These are phyloP conservation scores for Saturnispora silvae DNA, from an alignment of 805 yeast genomes.

Conservation along the genomic window DNA sequence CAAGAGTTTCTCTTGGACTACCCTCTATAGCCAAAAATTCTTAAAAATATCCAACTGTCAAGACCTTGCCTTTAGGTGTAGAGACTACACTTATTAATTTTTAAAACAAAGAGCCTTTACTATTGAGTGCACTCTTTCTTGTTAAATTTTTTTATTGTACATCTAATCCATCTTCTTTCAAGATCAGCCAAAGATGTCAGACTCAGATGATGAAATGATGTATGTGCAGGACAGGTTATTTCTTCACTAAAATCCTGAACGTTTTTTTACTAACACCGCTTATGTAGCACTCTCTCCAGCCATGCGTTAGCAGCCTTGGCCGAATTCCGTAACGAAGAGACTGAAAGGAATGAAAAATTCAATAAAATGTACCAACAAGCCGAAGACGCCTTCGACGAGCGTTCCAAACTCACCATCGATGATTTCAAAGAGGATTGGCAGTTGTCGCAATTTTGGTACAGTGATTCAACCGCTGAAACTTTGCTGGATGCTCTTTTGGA, in stretches of 20 bases:
- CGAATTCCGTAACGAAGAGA: slow-evolving; percentile 59
- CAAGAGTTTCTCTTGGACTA: too few relatives aligned
- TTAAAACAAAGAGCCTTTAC: too few relatives aligned
- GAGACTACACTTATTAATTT: too few relatives aligned
- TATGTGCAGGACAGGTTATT: too few relatives aligned
- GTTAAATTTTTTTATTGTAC: too few relatives aligned
- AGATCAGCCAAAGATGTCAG: slow-evolving; percentile 9
- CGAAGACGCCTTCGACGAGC: slow-evolving; percentile 41
- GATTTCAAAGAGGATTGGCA: slow-evolving; percentile 90
- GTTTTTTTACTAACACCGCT: slow-evolving; percentile 2
- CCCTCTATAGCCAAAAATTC: too few relatives aligned
- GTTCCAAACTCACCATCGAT: slow-evolving; percentile 37
- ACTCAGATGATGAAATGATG: slow-evolving; percentile 23
- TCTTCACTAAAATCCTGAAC: not conserved
- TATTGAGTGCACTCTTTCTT: too few relatives aligned
- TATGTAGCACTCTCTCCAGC: slow-evolving; percentile 32
- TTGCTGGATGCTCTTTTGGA: slow-evolving; percentile 64
- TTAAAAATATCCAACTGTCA: too few relatives aligned
- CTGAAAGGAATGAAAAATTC: slow-evolving; percentile 44
- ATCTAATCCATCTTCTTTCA: too few relatives aligned
- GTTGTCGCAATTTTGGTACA: slow-evolving; percentile 85
- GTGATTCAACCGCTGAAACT: slow-evolving; percentile 57
- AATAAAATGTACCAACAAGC: slow-evolving; percentile 43
- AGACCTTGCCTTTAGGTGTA: too few relatives aligned
- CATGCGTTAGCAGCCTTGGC: slow-evolving; percentile 45